Evolutionary conservation across 2,329 filamentous ascomycete species (phyloP), one percentile per base, ranked within the genome.

Genomic region (Xylogone sp.): DNA sequence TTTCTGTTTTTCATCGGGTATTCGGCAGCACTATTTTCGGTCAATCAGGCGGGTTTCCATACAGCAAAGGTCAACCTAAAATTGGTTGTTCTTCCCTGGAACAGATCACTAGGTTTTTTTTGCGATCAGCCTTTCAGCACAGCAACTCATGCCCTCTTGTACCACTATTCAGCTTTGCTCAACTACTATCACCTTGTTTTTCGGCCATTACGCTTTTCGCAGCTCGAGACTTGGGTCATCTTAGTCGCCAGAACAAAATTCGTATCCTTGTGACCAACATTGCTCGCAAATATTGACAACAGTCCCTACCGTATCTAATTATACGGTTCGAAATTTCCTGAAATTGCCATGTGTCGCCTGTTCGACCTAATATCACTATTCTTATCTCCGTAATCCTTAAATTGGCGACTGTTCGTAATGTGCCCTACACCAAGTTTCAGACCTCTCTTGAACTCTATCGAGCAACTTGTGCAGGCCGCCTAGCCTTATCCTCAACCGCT

Each of bases 101-200:
- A 59, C 61, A 63, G 52, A 61, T 58, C 55, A 57, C 57, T 61
- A 59, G 61, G 59, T 60, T 49, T 58, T 66, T 62, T 54, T 58
- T 27, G 24, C 62, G 60, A 61, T 64, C 59, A 64, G 52, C 60
- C 55, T 50, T 54, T 59, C 53, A 62, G 52, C 58, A 62, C 65
- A 67, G 62, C 65, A 65, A 57, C 54, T 63, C 56, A 63, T 64
- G 56, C 62, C 58, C 58, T 57, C 63, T 60, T 68, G 66, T 68
- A 68, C 61, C 61, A 68, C 48, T 66, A 68, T 65, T 64, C 59
- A 65, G 57, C 60, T 62, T 62, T 61, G 56, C 57, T 62, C 60
- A 59, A 64, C 56, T 60, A 60, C 53, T 65, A 54, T 61, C 53
- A 56, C 58, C 21, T 39, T 46, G 49, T 54, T 45, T 56, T 60